Percentiles rank a stretch among this genome's conserved stretches.
These are phyloP conservation scores for Candida mesenterica DNA, from an alignment of 1,139 yeast genomes.

Conservation along the genomic window DNA sequence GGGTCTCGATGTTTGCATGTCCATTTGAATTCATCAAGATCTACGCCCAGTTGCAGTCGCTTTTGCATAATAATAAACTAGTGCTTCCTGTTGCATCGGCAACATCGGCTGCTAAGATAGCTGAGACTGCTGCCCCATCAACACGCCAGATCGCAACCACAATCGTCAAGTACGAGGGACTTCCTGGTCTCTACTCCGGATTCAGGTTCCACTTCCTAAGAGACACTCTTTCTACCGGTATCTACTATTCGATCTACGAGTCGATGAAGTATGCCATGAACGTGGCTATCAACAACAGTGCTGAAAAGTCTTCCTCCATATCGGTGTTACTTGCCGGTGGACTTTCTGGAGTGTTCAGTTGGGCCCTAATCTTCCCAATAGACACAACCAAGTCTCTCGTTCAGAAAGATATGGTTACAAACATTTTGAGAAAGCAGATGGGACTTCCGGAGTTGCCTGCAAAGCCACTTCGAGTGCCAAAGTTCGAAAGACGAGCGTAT, in stretches of 20 bases:
- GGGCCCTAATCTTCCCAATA: conserved; percentile 74
- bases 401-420: conserved; percentile 71
- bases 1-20: conserved; percentile 67
- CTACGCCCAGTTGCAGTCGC: conserved; percentile 67
- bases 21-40: conserved; percentile 86
- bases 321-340: conserved; percentile 69
- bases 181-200: conserved; percentile 69
- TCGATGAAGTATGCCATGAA: conserved; percentile 55
- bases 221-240: conserved; percentile 70
- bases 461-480: conserved; percentile 28
- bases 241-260: conserved; percentile 76
- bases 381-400: conserved; percentile 75
- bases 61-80: conserved; percentile 24
- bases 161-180: conserved; percentile 58
- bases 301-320: conserved; percentile 30
- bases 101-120: neutral
- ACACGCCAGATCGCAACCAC: conserved; percentile 45
- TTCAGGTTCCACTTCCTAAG: conserved; percentile 62
- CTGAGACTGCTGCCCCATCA: conserved; percentile 14
- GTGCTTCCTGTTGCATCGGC: neutral
- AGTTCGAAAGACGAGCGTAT: conserved; percentile 53
- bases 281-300: conserved; percentile 29
- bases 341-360: conserved; percentile 67
- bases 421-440: conserved; percentile 52
- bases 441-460: conserved; percentile 40